These are phyloP conservation scores for Adansonia rubrostipa DNA, from an alignment of 441 rosid genomes.

Conservation along the genomic window DNA sequence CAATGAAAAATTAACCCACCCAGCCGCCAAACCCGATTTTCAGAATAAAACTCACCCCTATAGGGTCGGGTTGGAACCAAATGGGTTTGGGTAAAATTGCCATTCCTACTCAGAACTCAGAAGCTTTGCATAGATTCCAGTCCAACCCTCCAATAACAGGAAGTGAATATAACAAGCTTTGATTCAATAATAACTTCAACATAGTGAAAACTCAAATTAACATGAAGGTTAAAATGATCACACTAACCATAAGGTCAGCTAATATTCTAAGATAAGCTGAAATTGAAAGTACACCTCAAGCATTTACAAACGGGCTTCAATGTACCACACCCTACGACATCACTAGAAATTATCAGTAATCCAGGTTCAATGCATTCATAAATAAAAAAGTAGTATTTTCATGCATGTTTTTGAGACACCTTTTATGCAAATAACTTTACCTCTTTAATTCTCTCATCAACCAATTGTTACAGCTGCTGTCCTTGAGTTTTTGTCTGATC, in stretches of 20 bases:
- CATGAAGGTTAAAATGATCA: not conserved
- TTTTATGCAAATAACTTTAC: constrained; percentile 72
- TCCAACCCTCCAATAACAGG: not conserved
- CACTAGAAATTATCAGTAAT: constrained; percentile 42
- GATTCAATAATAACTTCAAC: not conserved
- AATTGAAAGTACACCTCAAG: not conserved
- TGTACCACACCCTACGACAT: constrained; percentile 65
- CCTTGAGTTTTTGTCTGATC: constrained; percentile 59
- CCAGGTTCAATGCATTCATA: not conserved
- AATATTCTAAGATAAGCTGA: constrained; percentile 10
- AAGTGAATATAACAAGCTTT: not conserved
- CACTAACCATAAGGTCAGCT: not conserved
- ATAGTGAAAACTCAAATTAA: not conserved
- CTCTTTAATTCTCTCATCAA: constrained; percentile 72
- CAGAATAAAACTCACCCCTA: no score
- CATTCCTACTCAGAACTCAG: no score
- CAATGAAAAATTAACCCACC: no score
- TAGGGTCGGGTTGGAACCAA: no score
- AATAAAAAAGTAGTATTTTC: not conserved
- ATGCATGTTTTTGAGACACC: constrained; percentile 36
- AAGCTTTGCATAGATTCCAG: not conserved
- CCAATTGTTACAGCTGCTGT: constrained; percentile 79
- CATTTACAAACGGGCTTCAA: constrained; percentile 12
- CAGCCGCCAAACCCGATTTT: no score
- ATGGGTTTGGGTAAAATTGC: no score